Evolutionary conservation across 1,139 yeast genomes (phyloP).

Genomic region (Hemisphaericaspora lyxosophila): DNA sequence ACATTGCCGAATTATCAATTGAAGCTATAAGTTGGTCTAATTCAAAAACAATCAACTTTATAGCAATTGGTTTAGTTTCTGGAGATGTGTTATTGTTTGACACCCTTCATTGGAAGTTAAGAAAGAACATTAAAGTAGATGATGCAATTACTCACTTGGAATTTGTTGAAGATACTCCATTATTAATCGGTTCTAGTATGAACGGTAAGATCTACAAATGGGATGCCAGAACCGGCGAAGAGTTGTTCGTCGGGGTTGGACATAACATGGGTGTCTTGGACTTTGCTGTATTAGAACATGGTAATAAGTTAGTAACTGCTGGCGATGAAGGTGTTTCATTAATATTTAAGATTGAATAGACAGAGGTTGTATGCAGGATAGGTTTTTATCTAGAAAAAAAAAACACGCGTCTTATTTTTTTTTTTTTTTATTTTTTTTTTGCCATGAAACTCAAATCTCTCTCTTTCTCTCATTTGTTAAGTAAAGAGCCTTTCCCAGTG

Average conservation of each 20-base stretch:
- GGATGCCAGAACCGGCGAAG: conserved; percentile 85
- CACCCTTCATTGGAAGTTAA: conserved; percentile 79
- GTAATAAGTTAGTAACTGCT: conserved; percentile 80
- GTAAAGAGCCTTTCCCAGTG: neutral
- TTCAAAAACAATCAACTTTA: conserved; percentile 49
- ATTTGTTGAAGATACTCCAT: conserved; percentile 58
- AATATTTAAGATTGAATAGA: conserved; percentile 42
- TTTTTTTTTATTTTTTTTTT: neutral
- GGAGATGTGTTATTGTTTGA: conserved; percentile 85
- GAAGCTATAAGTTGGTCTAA: conserved; percentile 87
- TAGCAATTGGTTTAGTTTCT: conserved; percentile 87
- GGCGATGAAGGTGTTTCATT: conserved; percentile 96
- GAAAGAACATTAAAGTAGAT: conserved; percentile 65
- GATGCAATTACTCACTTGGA: conserved; percentile 83
- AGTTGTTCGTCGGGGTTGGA: conserved; percentile 77
- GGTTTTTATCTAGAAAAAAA: neutral
- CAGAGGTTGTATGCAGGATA: neutral
- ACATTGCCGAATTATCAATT: conserved; percentile 72
- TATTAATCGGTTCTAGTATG: conserved; percentile 72
- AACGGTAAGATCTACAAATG: conserved; percentile 84
- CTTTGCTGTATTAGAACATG: conserved; percentile 63
- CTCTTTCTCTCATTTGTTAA: too few relatives aligned
- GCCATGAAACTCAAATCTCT: neutral
- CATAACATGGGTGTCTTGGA: conserved; percentile 94
- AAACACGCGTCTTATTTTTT: conserved; percentile 1